phyloP scores from a whole-genome alignment of 2,329 filamentous ascomycete species.

The Colletotrichum sp. region DNA sequence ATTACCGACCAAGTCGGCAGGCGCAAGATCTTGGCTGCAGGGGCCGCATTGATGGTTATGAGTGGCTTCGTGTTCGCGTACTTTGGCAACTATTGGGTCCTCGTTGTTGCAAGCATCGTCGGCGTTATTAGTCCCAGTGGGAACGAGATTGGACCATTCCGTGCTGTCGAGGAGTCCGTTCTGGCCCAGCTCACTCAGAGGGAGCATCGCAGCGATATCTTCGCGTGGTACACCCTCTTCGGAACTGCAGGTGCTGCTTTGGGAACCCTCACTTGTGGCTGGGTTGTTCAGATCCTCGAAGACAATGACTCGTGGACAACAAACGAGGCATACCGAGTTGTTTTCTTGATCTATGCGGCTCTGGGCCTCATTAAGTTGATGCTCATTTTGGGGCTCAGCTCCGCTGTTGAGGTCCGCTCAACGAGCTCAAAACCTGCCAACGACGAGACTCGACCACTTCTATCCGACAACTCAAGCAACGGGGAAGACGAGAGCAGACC shows the following conservation, averaged over 20 bases:
- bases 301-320: constrained; percentile 45
- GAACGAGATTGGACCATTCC: constrained; percentile 68
- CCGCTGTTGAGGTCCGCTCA: constrained; percentile 45
- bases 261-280: constrained; percentile 65
- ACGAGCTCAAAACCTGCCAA: not conserved
- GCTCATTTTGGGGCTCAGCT: constrained; percentile 54
- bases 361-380: constrained; percentile 63
- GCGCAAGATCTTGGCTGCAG: constrained; percentile 55
- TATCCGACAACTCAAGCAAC: not conserved
- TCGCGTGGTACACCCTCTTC: constrained; percentile 65
- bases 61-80: constrained; percentile 62
- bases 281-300: constrained; percentile 59
- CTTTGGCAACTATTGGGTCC: constrained; percentile 59
- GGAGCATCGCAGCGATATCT: constrained; percentile 57
- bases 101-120: constrained; percentile 61
- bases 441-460: not conserved
- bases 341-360: constrained; percentile 63
- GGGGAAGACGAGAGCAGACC: not conserved
- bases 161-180: constrained; percentile 66
- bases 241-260: constrained; percentile 66
- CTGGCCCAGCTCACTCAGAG: constrained; percentile 59
- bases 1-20: constrained; percentile 64
- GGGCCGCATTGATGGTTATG: constrained; percentile 58
- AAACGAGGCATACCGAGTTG: constrained; percentile 53
- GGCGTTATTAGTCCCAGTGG: constrained; percentile 68